Evolutionary conservation across 2,329 filamentous ascomycete genomes (phyloP).

Genomic region (Trichoderma sp.): DNA sequence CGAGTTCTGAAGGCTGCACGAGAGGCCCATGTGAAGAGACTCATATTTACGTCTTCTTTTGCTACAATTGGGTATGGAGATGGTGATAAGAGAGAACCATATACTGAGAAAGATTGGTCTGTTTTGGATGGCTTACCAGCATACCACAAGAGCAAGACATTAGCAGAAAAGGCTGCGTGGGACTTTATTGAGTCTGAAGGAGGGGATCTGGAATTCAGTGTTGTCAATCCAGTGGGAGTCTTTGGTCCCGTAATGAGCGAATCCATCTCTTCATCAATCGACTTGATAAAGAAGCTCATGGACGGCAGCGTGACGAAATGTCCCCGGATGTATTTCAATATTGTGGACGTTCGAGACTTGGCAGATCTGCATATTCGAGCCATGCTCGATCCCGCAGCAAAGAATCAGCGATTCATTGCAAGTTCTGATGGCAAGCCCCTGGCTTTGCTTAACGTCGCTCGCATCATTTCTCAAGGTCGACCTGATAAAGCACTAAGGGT

Average conservation of each 20-base stretch:
- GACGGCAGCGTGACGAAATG: constrained; percentile 2
- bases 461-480: background rate
- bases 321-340: constrained; percentile 32
- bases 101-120: constrained; percentile 42
- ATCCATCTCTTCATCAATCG: constrained; percentile 1
- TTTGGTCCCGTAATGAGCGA: constrained; percentile 34
- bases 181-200: constrained; percentile 29
- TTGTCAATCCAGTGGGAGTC: constrained; percentile 30
- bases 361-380: constrained; percentile 32
- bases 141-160: constrained; percentile 30
- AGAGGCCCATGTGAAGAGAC: constrained; percentile 38
- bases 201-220: background rate
- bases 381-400: constrained; percentile 26
- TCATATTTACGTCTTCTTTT: constrained; percentile 51
- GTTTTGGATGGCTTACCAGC: constrained; percentile 29
- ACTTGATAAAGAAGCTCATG: constrained; percentile 2
- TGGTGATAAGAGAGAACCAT: constrained; percentile 44
- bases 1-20: constrained; percentile 23
- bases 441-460: constrained; percentile 2
- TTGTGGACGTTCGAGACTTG: constrained; percentile 35
- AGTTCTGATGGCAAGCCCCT: constrained; percentile 19
- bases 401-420: constrained; percentile 34
- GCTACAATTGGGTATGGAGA: constrained; percentile 36
- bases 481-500: constrained; percentile 1
- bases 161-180: constrained; percentile 36